Conservation (phyloP, 148 eudicot genomes). For the Nyssa sinensis region DNA sequence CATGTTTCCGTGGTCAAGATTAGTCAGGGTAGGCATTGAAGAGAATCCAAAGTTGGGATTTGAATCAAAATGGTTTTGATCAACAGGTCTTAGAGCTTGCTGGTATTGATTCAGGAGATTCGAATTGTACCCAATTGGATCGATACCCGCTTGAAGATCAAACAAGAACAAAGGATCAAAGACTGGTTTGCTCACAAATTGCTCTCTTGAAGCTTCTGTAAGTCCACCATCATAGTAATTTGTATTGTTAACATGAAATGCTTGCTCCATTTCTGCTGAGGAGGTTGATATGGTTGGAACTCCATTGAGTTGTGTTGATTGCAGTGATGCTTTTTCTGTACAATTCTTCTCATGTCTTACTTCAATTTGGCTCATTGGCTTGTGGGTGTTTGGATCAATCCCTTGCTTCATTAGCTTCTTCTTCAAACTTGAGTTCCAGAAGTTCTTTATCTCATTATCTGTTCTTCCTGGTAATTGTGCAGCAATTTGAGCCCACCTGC, state of each 20-base stretch:
- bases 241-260: constrained; percentile 14
- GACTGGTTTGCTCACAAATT: constrained; percentile 24
- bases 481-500: constrained; percentile 94
- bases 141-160: constrained; percentile 32
- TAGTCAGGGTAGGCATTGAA: constrained; percentile 30
- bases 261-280: constrained; percentile 28
- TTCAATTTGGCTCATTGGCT: constrained; percentile 37
- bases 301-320: constrained; percentile 10
- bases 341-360: constrained; percentile 16
- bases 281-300: constrained; percentile 3
- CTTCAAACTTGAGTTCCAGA: constrained; percentile 79
- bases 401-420: constrained; percentile 80
- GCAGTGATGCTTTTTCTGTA: constrained; percentile 16
- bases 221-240: constrained; percentile 11
- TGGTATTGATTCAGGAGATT: constrained; percentile 20
- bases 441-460: constrained; percentile 82
- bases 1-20: constrained; percentile 20
- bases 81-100: constrained; percentile 15
- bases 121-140: constrained; percentile 22
- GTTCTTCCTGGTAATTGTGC: constrained; percentile 94
- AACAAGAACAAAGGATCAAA: constrained; percentile 30
- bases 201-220: constrained; percentile 12
- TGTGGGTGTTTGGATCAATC: constrained; percentile 80
- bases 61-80: constrained; percentile 4
- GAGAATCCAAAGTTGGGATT: constrained; percentile 30